Conservation (phyloP, 331 rosid genomes). For the Malus hybrid region DNA sequence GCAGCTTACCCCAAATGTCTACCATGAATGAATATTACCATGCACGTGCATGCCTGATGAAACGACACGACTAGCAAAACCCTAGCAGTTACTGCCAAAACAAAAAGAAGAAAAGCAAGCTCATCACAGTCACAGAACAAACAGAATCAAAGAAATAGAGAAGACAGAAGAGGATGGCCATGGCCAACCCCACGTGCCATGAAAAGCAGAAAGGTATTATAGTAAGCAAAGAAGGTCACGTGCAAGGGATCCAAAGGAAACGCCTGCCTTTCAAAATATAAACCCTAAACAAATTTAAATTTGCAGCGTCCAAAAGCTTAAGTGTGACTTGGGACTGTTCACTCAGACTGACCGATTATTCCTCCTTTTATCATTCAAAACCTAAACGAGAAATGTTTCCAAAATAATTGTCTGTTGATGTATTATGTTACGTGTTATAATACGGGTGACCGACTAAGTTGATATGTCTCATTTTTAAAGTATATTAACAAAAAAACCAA, state of each 20-base stretch:
- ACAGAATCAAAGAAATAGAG: constrained; percentile 23
- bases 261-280: constrained; percentile 5
- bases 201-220: constrained; percentile 57
- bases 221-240: constrained; percentile 53
- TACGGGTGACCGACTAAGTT: accelerated
- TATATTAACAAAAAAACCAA: no score
- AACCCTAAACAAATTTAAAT: neutral
- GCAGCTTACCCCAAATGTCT: neutral
- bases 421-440: no score
- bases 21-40: constrained; percentile 12
- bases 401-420: neutral
- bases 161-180: constrained; percentile 17
- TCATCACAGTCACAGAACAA: neutral
- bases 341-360: constrained; percentile 8
- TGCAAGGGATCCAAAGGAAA: constrained; percentile 71
- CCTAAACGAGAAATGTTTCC: neutral
- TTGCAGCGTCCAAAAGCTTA: constrained; percentile 5
- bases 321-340: constrained; percentile 9
- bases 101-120: constrained; percentile 13
- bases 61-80: constrained; percentile 6
- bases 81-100: neutral
- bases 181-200: constrained; percentile 70
- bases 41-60: constrained; percentile 31
- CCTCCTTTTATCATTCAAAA: constrained; percentile 11
- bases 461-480: no score